These are phyloP conservation scores for Hymenochaete sp. DNA, from an alignment of 1,284 basidiomycete genomes.

Conservation along the genomic window DNA sequence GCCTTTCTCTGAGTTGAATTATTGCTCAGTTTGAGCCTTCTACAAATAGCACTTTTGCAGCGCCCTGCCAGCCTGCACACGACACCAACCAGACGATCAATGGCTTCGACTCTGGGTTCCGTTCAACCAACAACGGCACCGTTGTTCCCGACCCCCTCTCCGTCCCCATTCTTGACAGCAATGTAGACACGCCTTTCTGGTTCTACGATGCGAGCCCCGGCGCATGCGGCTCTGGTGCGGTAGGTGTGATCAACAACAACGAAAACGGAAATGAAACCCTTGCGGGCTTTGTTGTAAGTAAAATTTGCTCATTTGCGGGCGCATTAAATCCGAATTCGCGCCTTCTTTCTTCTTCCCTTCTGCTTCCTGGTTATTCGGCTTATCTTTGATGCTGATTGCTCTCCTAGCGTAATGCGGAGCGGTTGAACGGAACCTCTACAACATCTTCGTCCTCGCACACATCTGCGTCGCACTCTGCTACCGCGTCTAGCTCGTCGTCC, in stretches of 20 bases:
- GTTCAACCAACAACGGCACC: conserved; percentile 39
- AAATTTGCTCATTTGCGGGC: neutral
- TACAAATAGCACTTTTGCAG: conserved; percentile 40
- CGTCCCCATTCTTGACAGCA: conserved; percentile 34
- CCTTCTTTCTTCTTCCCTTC: conserved; percentile 4
- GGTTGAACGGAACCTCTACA: conserved; percentile 39
- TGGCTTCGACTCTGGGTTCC: conserved; percentile 48
- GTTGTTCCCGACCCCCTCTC: conserved; percentile 36
- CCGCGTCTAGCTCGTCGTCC: conserved; percentile 18
- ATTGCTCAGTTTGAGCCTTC: too few species aligned
- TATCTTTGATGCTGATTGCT: neutral
- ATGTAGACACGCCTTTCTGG: conserved; percentile 44
- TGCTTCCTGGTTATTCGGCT: conserved; percentile 2
- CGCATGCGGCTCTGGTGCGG: conserved; percentile 44
- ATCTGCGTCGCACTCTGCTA: neutral
- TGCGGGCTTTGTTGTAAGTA: conserved; percentile 42
- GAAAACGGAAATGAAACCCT: conserved; percentile 40
- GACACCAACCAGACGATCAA: conserved; percentile 40
- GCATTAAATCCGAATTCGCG: conserved; percentile 8
- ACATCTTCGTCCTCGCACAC: conserved; percentile 21
- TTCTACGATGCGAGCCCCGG: conserved; percentile 46
- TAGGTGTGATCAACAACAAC: conserved; percentile 53
- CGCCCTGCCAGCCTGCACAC: conserved; percentile 43
- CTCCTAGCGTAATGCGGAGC: conserved; percentile 40
- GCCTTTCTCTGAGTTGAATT: too few species aligned